Evolutionary conservation across 768 basidiomycete species (phyloP), one percentile per base, ranked within the genome.

Genomic region (Guyanaporus albipodus): DNA sequence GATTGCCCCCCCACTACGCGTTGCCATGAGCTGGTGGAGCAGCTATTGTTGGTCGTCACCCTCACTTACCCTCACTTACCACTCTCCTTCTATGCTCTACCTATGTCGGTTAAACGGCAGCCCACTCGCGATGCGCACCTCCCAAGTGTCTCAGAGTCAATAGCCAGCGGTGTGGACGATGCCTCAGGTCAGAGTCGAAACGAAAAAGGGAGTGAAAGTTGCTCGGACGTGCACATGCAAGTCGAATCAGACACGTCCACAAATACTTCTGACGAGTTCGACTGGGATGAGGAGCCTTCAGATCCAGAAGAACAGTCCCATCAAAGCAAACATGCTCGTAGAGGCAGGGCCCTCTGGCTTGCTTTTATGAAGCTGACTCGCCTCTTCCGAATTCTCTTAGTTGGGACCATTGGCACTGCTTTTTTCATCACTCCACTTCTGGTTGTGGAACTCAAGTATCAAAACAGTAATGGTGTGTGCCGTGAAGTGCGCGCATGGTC

Each of bases 351-450:
- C 27, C 59, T 87, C 37, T 88, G 79, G 73, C 67, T 79, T 27
- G 70, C 71, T 2, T 86, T 86, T 61, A 77, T 85, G 80, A 79
- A 78, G 59, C 73, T 88, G 17, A 75, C 83, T 15, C 69, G 78
- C 40, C 71, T 74, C 21, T 49, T 87, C 38, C 72, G 87, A 18
- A 78, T 79, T 8, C 59, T 86, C 32, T 56, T 89, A 38, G 61
- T 85, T 8, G 79, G 77, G 23, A 36, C 73, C n/a, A 50, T 87
- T 15, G 84, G 84, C 23, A 72, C 72, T 15, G 79, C 76, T 26
- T 71, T 90, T 53, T 70, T 86, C 44, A 78, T 88, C 50, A 77
- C 83, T 0, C 87, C 87, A 1, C 71, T 85, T 36, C 68, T 89
- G 50, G 79, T 90, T 46, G 78, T 87, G 50, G 68, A 84, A 48